phyloP scores from a whole-genome alignment of 2,329 filamentous ascomycete genomes.

The Colletotrichum zoysiae region DNA sequence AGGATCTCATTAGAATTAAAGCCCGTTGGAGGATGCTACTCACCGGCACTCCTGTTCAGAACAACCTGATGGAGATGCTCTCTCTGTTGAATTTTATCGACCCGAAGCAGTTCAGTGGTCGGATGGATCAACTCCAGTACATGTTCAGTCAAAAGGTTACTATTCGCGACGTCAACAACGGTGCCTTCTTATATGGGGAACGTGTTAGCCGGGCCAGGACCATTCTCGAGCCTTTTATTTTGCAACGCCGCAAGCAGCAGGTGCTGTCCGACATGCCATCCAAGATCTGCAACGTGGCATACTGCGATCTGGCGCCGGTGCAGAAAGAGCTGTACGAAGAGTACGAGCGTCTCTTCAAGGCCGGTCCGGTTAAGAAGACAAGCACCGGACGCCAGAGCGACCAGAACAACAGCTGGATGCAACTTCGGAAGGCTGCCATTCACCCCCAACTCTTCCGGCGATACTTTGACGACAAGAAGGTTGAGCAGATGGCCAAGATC shows the following conservation, averaged over 20 bases:
- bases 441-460: conserved; percentile 90
- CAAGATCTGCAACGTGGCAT: conserved; percentile 83
- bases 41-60: conserved; percentile 91
- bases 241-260: conserved; percentile 93
- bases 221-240: conserved; percentile 94
- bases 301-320: conserved; percentile 80
- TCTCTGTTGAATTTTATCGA: conserved; percentile 95
- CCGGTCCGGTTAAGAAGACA: conserved; percentile 68
- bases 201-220: conserved; percentile 88
- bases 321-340: conserved; percentile 81
- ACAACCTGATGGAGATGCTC: conserved; percentile 93
- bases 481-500: conserved; percentile 82
- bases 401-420: conserved; percentile 84
- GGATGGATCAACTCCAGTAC: conserved; percentile 82
- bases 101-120: conserved; percentile 82
- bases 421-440: conserved; percentile 90
- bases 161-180: conserved; percentile 82
- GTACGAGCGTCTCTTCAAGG: conserved; percentile 73
- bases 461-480: conserved; percentile 79
- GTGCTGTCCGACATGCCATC: conserved; percentile 86
- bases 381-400: conserved; percentile 63
- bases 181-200: conserved; percentile 86
- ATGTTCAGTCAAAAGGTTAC: conserved; percentile 95
- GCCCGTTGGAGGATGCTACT: conserved; percentile 89
- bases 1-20: conserved; percentile 80